Percentiles rank a stretch among this genome's conserved stretches.
Conservation (phyloP, 495 filamentous ascomycete species). For the Ascobolus immersus region DNA sequence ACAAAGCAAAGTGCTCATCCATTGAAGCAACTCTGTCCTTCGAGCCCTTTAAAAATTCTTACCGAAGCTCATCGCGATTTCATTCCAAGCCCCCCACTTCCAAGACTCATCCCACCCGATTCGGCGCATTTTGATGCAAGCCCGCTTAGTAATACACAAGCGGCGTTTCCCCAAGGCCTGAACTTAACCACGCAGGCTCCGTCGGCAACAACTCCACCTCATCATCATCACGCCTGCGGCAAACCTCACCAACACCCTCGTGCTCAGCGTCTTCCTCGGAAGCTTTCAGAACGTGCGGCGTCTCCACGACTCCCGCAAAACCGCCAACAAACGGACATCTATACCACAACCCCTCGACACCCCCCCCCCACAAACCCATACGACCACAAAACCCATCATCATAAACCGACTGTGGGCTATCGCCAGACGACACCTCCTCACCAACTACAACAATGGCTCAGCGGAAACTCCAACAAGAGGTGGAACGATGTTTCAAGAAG, state of each 20-base stretch:
- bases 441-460: conserved; percentile 44
- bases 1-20: no score
- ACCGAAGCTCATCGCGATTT: no score
- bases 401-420: conserved; percentile 3
- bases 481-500: conserved; percentile 97
- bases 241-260: not conserved
- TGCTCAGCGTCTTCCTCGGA: no score
- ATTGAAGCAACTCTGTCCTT: no score
- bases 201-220: conserved; percentile 10
- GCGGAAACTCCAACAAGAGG: conserved; percentile 85
- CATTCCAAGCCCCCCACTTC: no score
- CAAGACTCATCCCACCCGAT: no score
- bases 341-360: conserved; percentile 1
- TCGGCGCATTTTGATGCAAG: no score
- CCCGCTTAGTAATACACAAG: no score
- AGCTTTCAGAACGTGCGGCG: no score
- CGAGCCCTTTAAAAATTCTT: no score
- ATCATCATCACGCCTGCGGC: conserved; percentile 7
- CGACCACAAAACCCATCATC: conserved; percentile 4
- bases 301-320: conserved; percentile 2
- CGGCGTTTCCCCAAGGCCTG: no score
- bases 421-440: conserved; percentile 9
- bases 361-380: conserved; percentile 2
- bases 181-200: conserved; percentile 11
- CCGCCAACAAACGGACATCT: conserved; percentile 4